Conservation (phyloP, 257 asterid species). For the Solanum sejunctum region DNA sequence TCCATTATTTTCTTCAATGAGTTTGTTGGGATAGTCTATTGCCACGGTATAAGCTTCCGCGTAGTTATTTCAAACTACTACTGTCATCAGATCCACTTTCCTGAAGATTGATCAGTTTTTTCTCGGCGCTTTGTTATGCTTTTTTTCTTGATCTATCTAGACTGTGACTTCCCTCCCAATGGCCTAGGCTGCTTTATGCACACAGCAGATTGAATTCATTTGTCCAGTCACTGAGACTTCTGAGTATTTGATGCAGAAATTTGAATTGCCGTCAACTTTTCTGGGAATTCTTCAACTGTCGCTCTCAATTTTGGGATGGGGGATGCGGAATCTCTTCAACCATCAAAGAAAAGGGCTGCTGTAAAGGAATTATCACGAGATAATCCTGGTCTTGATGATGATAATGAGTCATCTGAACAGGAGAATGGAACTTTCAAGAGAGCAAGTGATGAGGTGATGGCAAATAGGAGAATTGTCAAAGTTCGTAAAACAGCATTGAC, state of each 20-base stretch:
- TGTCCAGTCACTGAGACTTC: neutral
- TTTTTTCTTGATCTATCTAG: neutral
- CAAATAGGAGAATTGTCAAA: slow-evolving; percentile 73
- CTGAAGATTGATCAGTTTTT: neutral
- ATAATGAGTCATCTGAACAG: slow-evolving; percentile 45
- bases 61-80: neutral
- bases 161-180: neutral
- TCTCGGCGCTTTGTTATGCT: neutral
- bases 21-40: neutral
- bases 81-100: neutral
- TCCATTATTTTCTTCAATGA: neutral
- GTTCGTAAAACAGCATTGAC: slow-evolving; percentile 46
- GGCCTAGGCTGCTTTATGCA: neutral
- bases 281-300: neutral
- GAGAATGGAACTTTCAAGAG: slow-evolving; percentile 71
- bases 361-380: slow-evolving; percentile 72
- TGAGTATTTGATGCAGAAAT: slow-evolving; percentile 5
- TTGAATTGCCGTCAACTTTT: neutral
- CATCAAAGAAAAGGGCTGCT: slow-evolving; percentile 88
- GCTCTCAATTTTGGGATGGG: slow-evolving; percentile 37
- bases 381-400: slow-evolving; percentile 83
- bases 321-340: slow-evolving; percentile 55
- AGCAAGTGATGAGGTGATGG: slow-evolving; percentile 85
- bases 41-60: neutral
- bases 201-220: neutral